Evolutionary conservation across 140 eudicot genomes (phyloP), one percentile per base, ranked within the genome.

Genomic region (Flaveria floridana): DNA sequence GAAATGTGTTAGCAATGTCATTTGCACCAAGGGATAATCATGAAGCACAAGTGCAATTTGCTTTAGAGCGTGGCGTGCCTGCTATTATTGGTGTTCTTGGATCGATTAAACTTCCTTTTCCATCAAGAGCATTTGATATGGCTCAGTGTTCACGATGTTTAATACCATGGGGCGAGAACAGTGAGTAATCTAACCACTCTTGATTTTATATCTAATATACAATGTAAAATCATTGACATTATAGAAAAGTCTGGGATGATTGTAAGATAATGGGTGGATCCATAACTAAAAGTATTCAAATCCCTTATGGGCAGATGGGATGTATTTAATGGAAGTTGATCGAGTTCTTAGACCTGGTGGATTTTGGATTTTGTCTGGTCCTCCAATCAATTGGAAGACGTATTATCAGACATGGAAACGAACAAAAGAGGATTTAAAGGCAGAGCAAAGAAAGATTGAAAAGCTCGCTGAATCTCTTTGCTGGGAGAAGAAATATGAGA

Each of bases 331-430:
- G 94, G 99, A 94, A 80, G 99, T 94, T 72, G 99, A 94, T 79
- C 82, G 99, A 82, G 97, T 94, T 77, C 96, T 94, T 65, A 79
- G 99, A 63, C 99, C 99, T 41, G 99, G 99, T 70, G 99, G 99
- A 26, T 90, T 83, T 76, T 94, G 97, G 99, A 85, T 94, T 72
- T 84, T 94, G 68, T 94, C 99, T 64, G 99, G 99, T 70, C 99
- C 99, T 77, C 99, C 99, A 74, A 90, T 94, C 71, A 90, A 90
- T 66, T 94, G 97, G 97, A 90, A 87, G 82, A 94, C 90, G 2
- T 90, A 90, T 61, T 89, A 88, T 63, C 72, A 76, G 62, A 87
- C 90, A 47, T 94, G 99, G 99, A 85, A 94, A 65, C 79, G 96
- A 75, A 53, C 97, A 48, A 94, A 90, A 76, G 99, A 86, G 64